A percentile compares a stretch with the other conserved stretches of the same genome.
phyloP scores from a whole-genome alignment of 2,329 filamentous ascomycete species.

The Coniella lustricola region DNA sequence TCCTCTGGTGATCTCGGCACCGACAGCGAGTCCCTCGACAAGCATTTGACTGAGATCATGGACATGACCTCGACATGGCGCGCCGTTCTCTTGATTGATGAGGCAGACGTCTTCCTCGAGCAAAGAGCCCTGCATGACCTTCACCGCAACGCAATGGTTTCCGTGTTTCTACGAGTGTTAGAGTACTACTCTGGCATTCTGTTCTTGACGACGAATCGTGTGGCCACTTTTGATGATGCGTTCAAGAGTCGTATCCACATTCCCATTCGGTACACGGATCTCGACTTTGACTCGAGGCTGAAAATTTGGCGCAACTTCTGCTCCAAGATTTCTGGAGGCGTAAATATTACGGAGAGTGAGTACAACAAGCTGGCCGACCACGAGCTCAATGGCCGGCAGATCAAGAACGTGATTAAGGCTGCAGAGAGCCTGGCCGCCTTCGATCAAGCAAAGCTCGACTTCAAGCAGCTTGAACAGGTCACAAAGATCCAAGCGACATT shows the following conservation, averaged over 20 bases:
- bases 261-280: constrained; percentile 26
- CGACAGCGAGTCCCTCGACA: constrained; percentile 9
- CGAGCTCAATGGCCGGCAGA: constrained; percentile 23
- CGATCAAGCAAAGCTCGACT: constrained; percentile 23
- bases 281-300: constrained; percentile 6
- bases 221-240: constrained; percentile 34
- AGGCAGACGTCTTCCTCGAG: constrained; percentile 20
- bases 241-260: constrained; percentile 33
- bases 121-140: constrained; percentile 15
- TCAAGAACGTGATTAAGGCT: constrained; percentile 24
- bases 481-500: constrained; percentile 26
- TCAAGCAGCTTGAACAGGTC: constrained; percentile 23
- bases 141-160: constrained; percentile 16
- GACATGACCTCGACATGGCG: constrained; percentile 18
- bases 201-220: constrained; percentile 36
- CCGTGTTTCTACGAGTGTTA: constrained; percentile 21
- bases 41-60: constrained; percentile 10
- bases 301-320: constrained; percentile 19
- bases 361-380: constrained; percentile 17
- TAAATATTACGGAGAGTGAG: constrained; percentile 20
- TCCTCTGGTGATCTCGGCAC: constrained; percentile 21
- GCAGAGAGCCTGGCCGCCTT: constrained; percentile 27
- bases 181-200: constrained; percentile 33
- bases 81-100: constrained; percentile 22
- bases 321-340: constrained; percentile 16